These are phyloP conservation scores for Hanseniaspora vineae DNA, from an alignment of 805 yeast genomes.

Conservation along the genomic window DNA sequence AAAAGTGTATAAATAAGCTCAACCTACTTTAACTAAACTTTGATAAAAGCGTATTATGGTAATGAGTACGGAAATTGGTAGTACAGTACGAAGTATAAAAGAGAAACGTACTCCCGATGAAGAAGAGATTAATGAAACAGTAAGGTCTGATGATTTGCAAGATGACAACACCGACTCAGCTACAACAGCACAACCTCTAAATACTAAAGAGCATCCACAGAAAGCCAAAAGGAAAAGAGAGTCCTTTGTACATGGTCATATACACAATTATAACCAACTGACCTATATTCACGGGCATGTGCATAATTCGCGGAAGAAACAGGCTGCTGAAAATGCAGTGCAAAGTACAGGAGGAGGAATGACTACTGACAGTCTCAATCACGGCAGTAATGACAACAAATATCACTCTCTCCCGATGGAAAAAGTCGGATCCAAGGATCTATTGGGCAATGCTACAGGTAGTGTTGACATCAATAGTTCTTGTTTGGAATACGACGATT, in stretches of 20 bases:
- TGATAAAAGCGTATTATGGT: too few relatives aligned
- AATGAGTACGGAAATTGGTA: too few relatives aligned
- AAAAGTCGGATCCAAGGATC: not conserved
- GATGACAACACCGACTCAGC: too few relatives aligned
- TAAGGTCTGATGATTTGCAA: too few relatives aligned
- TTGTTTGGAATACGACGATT: constrained; percentile 18
- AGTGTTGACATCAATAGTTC: constrained; percentile 1
- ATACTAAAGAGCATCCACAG: not conserved
- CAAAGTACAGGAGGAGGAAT: too few relatives aligned
- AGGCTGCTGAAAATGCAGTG: not conserved
- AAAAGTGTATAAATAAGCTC: too few relatives aligned
- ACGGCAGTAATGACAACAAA: not conserved
- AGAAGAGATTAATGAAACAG: too few relatives aligned
- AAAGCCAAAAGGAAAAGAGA: not conserved
- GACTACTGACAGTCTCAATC: constrained; percentile 1
- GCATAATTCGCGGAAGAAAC: constrained; percentile 23
- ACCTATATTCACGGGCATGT: constrained; percentile 61
- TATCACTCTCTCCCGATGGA: not conserved
- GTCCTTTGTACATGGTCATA: constrained; percentile 43
- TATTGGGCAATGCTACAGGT: not conserved
- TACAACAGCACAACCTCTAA: too few relatives aligned
- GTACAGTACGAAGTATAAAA: too few relatives aligned
- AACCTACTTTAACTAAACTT: too few relatives aligned
- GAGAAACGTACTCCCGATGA: too few relatives aligned
- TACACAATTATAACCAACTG: constrained; percentile 47